phyloP scores from a whole-genome alignment of 495 filamentous ascomycete genomes.

The Daldinia loculata region DNA sequence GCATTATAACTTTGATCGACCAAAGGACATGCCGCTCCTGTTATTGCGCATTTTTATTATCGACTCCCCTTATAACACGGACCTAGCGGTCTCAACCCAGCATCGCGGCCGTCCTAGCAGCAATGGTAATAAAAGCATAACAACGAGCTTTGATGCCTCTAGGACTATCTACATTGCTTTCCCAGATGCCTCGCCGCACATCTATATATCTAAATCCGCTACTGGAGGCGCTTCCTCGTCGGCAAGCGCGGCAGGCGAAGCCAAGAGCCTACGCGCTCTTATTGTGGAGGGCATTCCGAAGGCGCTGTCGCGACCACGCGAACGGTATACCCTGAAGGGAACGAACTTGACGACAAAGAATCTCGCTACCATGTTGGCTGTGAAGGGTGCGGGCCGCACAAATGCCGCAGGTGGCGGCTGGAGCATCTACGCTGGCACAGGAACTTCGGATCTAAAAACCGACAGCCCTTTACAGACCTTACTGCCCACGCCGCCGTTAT shows the following conservation, averaged over 20 bases:
- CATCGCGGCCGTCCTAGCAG: constrained; percentile 43
- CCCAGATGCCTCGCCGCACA: constrained; percentile 75
- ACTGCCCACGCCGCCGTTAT: constrained; percentile 49
- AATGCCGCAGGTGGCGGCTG: constrained; percentile 79
- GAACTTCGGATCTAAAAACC: constrained; percentile 54
- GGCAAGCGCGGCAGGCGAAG: constrained; percentile 55
- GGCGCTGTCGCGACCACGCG: constrained; percentile 74
- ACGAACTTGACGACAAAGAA: constrained; percentile 75
- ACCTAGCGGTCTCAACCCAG: constrained; percentile 53
- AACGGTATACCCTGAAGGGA: constrained; percentile 69
- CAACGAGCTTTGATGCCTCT: constrained; percentile 61
- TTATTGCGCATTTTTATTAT: constrained; percentile 78
- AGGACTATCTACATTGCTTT: constrained; percentile 80
- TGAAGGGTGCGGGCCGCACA: constrained; percentile 71
- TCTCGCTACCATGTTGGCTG: constrained; percentile 68
- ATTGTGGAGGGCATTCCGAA: constrained; percentile 79
- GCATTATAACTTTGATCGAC: constrained; percentile 77
- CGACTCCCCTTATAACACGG: constrained; percentile 74
- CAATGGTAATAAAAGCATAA: constrained; percentile 9
- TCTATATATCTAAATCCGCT: constrained; percentile 71
- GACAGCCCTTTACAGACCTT: constrained; percentile 67
- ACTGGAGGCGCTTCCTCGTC: constrained; percentile 30
- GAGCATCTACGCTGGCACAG: constrained; percentile 74
- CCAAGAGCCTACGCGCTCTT: constrained; percentile 70
- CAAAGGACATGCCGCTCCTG: constrained; percentile 68